These are phyloP conservation scores for Ilex aquifolium DNA, from an alignment of 257 asterid species.

Conservation along the genomic window DNA sequence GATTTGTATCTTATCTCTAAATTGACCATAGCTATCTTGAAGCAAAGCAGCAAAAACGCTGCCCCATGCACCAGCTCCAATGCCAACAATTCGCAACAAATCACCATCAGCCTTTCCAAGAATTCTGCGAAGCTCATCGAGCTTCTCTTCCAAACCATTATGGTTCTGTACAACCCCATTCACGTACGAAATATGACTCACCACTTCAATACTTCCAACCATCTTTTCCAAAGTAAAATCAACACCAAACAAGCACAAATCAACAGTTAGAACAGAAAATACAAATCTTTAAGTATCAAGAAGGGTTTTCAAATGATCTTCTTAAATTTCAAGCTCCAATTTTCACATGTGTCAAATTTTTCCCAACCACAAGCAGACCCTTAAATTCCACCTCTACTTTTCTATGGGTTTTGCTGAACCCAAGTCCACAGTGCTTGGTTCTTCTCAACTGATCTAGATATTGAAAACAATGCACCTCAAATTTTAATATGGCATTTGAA, in stretches of 20 bases:
- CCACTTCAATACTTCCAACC: constrained; percentile 68
- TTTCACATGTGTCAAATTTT: not conserved
- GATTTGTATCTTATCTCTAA: constrained; percentile 65
- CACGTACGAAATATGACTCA: constrained; percentile 21
- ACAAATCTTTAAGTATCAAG: not conserved
- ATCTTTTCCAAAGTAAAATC: constrained; percentile 27
- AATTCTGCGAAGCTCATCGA: constrained; percentile 52
- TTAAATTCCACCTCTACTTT: not conserved
- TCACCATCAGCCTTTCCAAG: constrained; percentile 64
- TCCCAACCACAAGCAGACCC: not conserved
- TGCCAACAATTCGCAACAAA: constrained; percentile 64
- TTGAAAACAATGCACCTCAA: not conserved
- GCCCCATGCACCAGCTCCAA: constrained; percentile 98
- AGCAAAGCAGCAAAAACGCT: constrained; percentile 79
- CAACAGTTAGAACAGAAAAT: not conserved
- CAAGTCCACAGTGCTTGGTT: too few relatives aligned
- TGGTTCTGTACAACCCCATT: constrained; percentile 42
- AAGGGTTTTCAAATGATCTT: not conserved
- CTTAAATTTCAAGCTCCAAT: too few relatives aligned
- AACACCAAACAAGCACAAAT: not conserved
- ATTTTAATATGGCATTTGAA: not conserved
- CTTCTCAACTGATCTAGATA: constrained; percentile 6
- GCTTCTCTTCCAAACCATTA: constrained; percentile 54
- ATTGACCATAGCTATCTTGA: constrained; percentile 73
- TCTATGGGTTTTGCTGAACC: not conserved